Percentiles rank a stretch among this genome's conserved stretches.
These are phyloP conservation scores for Pelargonium cotyledonis DNA, from an alignment of 441 rosid species.

Conservation along the genomic window DNA sequence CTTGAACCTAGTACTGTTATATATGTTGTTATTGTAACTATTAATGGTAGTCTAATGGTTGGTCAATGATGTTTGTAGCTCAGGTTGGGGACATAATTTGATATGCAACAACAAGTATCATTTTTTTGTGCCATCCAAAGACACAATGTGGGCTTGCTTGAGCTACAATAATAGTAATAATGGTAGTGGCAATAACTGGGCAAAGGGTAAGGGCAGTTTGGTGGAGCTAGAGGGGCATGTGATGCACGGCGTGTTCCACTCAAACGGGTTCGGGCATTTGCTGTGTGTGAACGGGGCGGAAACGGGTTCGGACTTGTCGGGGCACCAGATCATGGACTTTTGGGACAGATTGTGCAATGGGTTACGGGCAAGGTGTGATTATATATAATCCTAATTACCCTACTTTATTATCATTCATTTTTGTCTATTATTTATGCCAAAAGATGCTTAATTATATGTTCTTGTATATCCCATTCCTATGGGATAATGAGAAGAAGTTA, in stretches of 20 bases:
- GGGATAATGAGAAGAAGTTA: too few species aligned
- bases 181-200: slow-evolving; percentile 5
- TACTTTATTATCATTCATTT: too few species aligned
- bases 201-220: slow-evolving; percentile 37
- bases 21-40: too few species aligned
- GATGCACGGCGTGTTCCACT: slow-evolving; percentile 79
- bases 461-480: too few species aligned
- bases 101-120: slow-evolving; percentile 88
- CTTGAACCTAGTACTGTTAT: too few species aligned
- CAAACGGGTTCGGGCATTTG: slow-evolving; percentile 87
- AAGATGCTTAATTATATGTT: too few species aligned
- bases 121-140: slow-evolving; percentile 69
- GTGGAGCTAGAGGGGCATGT: slow-evolving; percentile 47
- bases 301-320: slow-evolving; percentile 58
- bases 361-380: slow-evolving; percentile 77
- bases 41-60: too few species aligned
- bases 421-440: too few species aligned
- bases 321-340: slow-evolving; percentile 66
- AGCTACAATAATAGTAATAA: slow-evolving; percentile 21
- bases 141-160: slow-evolving; percentile 40
- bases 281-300: slow-evolving; percentile 57
- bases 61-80: neutral
- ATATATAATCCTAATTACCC: slow-evolving; percentile 20
- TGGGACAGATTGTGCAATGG: slow-evolving; percentile 80
- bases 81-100: slow-evolving; percentile 83